Evolutionary conservation across 1,139 yeast species (phyloP).

Genomic region (Saccharomycopsis hybrid): DNA sequence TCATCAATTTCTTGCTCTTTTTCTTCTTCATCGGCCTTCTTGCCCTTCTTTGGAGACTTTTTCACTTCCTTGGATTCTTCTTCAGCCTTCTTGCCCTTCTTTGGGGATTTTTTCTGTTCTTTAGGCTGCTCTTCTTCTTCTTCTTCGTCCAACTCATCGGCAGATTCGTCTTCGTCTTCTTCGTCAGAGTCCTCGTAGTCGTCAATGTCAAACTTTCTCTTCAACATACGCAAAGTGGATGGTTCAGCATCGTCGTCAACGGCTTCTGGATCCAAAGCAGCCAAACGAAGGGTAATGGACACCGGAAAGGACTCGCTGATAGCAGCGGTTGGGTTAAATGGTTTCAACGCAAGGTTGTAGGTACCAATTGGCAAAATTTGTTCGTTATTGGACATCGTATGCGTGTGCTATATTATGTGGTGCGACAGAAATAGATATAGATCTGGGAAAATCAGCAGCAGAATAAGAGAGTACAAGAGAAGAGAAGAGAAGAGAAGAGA

Average conservation of each 20-base stretch:
- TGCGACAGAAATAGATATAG: too few species aligned
- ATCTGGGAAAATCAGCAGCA: too few species aligned
- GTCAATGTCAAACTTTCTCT: constrained; percentile 51
- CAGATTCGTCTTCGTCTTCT: constrained; percentile 46
- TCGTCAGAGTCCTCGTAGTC: constrained; percentile 39
- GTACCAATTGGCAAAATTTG: constrained; percentile 74
- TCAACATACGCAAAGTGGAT: constrained; percentile 81
- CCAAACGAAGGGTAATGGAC: constrained; percentile 86
- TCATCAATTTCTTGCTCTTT: constrained; percentile 41
- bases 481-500: too few species aligned
- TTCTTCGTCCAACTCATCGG: constrained; percentile 45
- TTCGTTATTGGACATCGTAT: constrained; percentile 41
- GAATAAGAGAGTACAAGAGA: too few species aligned
- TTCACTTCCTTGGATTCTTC: constrained; percentile 28
- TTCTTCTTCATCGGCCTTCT: constrained; percentile 27
- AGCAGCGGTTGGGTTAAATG: constrained; percentile 84
- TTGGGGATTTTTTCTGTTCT: constrained; percentile 25
- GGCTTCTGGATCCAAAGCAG: constrained; percentile 87
- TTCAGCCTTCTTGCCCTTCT: constrained; percentile 29
- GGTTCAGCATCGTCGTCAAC: constrained; percentile 78
- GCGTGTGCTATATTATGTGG: background rate
- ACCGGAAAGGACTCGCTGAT: constrained; percentile 81
- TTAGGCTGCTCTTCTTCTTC: constrained; percentile 37
- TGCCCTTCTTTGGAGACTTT: constrained; percentile 26
- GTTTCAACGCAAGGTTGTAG: constrained; percentile 75